Evolutionary conservation across 1,139 yeast genomes (phyloP).

Genomic region (Geotrichum macrosporum): DNA sequence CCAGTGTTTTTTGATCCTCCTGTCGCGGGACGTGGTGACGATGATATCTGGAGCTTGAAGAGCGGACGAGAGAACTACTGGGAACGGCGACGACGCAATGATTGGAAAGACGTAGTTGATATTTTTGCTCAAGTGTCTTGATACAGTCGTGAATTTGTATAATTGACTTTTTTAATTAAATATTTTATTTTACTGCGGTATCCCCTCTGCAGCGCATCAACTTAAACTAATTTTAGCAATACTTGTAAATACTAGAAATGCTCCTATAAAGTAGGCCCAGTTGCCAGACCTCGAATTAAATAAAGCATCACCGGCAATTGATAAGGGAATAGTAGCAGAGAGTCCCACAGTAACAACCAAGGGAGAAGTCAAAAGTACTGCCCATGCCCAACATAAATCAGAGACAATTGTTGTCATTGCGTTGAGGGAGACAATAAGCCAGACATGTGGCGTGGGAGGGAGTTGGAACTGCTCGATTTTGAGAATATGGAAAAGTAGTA

Average conservation of each 20-base stretch:
- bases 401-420: constrained; percentile 76
- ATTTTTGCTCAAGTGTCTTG: constrained; percentile 7
- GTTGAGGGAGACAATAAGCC: constrained; percentile 56
- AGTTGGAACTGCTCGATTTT: constrained; percentile 67
- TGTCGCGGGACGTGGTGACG: too few species aligned
- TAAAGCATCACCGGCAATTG: constrained; percentile 84
- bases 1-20: constrained; percentile 63
- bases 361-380: constrained; percentile 88
- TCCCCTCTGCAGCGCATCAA: too few species aligned
- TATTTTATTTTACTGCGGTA: too few species aligned
- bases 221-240: neutral
- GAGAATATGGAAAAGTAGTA: constrained; percentile 56
- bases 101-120: constrained; percentile 36
- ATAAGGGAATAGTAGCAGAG: constrained; percentile 88
- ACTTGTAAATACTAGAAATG: constrained; percentile 49
- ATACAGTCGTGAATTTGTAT: too few species aligned
- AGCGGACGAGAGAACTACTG: constrained; percentile 71
- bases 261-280: constrained; percentile 68
- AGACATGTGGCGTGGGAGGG: constrained; percentile 55
- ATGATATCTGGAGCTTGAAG: constrained; percentile 52
- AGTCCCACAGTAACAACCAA: constrained; percentile 92
- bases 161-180: too few species aligned
- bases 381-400: constrained; percentile 94
- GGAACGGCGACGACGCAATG: constrained; percentile 49
- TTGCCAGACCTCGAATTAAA: constrained; percentile 62